Percentiles rank a stretch among this genome's conserved stretches.
Conservation (phyloP, 1,284 basidiomycete species). For the Agroathelia rolfsii region DNA sequence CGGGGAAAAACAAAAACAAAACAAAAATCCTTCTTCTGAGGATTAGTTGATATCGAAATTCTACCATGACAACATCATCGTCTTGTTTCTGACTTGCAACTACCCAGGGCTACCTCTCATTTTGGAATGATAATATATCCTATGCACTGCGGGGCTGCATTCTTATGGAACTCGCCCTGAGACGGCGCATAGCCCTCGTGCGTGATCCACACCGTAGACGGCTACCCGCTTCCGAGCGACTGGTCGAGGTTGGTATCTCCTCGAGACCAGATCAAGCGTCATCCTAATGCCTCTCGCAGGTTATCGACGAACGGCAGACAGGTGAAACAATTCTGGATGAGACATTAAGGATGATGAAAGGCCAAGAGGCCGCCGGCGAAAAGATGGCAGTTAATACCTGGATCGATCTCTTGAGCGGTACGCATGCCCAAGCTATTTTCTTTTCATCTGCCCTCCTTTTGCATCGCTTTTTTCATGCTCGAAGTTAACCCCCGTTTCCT, state of each 20-base stretch:
- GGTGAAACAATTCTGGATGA: slow-evolving; percentile 95
- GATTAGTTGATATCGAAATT: no score
- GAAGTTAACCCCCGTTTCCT: slow-evolving; percentile 2
- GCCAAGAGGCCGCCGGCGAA: slow-evolving; percentile 44
- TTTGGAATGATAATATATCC: slow-evolving; percentile 98
- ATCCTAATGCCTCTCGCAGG: slow-evolving; percentile 23
- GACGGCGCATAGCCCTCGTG: slow-evolving; percentile 82
- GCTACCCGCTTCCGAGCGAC: slow-evolving; percentile 68
- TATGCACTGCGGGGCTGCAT: slow-evolving; percentile 94
- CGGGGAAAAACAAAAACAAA: no score
- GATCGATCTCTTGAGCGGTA: slow-evolving; percentile 90
- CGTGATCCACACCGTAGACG: slow-evolving; percentile 75
- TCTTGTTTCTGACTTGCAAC: slow-evolving; percentile 1
- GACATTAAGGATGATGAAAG: slow-evolving; percentile 89
- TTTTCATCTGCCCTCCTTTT: slow-evolving; percentile 6
- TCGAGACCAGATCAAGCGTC: no score
- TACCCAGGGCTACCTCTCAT: slow-evolving; percentile 79
- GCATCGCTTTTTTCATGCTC: slow-evolving; percentile 3
- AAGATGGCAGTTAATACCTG: slow-evolving; percentile 85
- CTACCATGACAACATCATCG: neutral
- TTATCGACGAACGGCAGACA: slow-evolving; percentile 83
- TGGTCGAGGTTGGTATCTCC: slow-evolving; percentile 57
- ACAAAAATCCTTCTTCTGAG: no score
- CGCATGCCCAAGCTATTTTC: slow-evolving; percentile 26
- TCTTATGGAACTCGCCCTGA: slow-evolving; percentile 85